Conservation (phyloP, 805 yeast genomes). For the Hanseniaspora opuntiae region DNA sequence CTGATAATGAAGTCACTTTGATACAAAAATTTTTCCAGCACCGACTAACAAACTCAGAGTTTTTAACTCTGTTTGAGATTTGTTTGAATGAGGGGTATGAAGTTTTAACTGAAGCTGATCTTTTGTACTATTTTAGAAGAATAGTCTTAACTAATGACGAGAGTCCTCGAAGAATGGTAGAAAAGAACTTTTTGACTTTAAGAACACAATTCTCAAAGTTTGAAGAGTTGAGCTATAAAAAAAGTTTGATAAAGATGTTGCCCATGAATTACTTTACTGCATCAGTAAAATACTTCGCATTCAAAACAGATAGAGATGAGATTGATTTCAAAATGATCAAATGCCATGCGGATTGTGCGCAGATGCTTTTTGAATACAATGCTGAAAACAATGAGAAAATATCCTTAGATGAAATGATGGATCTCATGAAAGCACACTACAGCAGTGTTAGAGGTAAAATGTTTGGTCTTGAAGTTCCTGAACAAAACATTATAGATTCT, state of each 20-base stretch:
- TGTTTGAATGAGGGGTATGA: not conserved
- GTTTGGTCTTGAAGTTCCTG: not conserved
- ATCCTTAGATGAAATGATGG: not conserved
- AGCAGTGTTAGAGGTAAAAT: not conserved
- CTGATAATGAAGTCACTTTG: not conserved
- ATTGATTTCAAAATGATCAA: not conserved
- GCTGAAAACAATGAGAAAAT: not conserved
- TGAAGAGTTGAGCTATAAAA: not conserved
- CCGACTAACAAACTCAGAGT: not conserved
- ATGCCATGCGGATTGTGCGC: conserved; percentile 1
- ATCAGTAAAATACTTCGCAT: not conserved
- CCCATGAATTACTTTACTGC: not conserved
- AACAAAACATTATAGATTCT: not conserved
- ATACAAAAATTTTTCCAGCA: not conserved
- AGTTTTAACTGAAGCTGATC: not conserved
- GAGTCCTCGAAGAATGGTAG: not conserved
- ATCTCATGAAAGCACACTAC: not conserved
- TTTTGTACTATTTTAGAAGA: not conserved
- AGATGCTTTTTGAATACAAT: not conserved
- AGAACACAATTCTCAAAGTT: not conserved
- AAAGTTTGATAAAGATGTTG: not conserved
- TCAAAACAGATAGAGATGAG: not conserved
- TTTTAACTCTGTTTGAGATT: not conserved
- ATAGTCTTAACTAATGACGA: not conserved
- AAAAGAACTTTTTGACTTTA: not conserved